A percentile compares a stretch with the other conserved stretches of the same genome.
phyloP scores from a whole-genome alignment of 345 rosid genomes.

The Chamaenerion angustifolium region DNA sequence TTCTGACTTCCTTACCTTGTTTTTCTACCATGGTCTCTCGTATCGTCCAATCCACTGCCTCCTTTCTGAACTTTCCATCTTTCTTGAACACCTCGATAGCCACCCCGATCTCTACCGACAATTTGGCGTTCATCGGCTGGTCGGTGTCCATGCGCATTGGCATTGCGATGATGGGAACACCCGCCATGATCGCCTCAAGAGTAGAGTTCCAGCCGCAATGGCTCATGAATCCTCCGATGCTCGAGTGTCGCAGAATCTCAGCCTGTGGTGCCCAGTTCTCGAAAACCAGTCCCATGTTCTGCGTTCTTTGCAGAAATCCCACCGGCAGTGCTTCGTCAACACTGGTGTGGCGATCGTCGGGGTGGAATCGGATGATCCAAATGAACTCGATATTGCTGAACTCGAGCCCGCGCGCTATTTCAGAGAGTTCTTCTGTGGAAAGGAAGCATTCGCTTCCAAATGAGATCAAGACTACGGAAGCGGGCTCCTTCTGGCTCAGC shows the following conservation, averaged over 20 bases:
- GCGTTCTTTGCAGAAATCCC: slow-evolving; percentile 13
- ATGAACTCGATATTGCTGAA: slow-evolving; percentile 15
- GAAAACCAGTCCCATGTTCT: slow-evolving; percentile 14
- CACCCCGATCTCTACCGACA: slow-evolving; percentile 19
- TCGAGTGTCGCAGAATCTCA: slow-evolving; percentile 11
- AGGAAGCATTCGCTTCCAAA: slow-evolving; percentile 21
- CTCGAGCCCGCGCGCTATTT: slow-evolving; percentile 21
- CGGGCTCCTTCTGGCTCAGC: slow-evolving; percentile 10
- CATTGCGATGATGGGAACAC: slow-evolving; percentile 25
- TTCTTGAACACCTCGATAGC: slow-evolving; percentile 15
- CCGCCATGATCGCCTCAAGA: slow-evolving; percentile 18
- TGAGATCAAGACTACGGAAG: slow-evolving; percentile 14
- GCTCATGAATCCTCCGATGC: slow-evolving; percentile 26
- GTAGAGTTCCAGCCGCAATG: slow-evolving; percentile 31
- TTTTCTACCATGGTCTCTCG: slow-evolving; percentile 9
- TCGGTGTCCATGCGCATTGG: slow-evolving; percentile 15
- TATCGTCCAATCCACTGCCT: slow-evolving; percentile 11
- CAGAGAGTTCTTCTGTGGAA: slow-evolving; percentile 17
- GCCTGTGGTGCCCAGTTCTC: slow-evolving; percentile 28
- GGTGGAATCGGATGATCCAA: slow-evolving; percentile 19
- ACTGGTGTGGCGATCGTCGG: not conserved
- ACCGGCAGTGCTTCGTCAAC: slow-evolving; percentile 18
- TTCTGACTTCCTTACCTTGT: slow-evolving; percentile 8
- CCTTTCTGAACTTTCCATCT: slow-evolving; percentile 10
- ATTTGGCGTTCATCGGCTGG: slow-evolving; percentile 17